Conservation (phyloP, 2,329 filamentous ascomycete species). For the Nemania sp. region DNA sequence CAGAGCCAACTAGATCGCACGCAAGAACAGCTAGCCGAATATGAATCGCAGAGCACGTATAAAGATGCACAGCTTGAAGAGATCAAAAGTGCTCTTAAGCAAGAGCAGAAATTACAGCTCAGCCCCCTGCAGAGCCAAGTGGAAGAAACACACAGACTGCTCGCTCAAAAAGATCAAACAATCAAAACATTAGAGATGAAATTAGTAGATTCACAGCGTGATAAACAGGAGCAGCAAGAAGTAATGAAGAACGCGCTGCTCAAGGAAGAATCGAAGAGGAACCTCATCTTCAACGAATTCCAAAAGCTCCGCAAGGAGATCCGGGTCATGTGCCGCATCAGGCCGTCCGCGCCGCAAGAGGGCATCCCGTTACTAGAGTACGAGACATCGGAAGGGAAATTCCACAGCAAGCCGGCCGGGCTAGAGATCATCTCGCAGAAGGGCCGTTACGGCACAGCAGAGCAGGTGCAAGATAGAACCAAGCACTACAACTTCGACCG, state of each 20-base stretch:
- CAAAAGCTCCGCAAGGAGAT: conserved; percentile 97
- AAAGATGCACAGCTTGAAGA: neutral
- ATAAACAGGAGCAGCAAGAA: neutral
- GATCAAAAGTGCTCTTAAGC: neutral
- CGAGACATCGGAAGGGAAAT: conserved; percentile 13
- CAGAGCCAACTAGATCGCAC: neutral
- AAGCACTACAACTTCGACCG: conserved; percentile 80
- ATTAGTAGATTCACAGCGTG: neutral
- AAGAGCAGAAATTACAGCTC: too few species aligned
- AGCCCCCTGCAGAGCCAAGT: too few species aligned
- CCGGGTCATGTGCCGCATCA: conserved; percentile 92
- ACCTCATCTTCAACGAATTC: conserved; percentile 92
- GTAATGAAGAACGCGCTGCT: conserved; percentile 20
- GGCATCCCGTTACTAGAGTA: neutral
- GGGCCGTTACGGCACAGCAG: conserved; percentile 38
- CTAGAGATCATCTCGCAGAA: conserved; percentile 74
- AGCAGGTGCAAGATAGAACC: neutral
- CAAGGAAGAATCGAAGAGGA: conserved; percentile 56
- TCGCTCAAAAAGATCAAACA: conserved; percentile 4
- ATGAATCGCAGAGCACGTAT: neutral
- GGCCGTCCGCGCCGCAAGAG: conserved; percentile 53
- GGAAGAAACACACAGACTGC: neutral
- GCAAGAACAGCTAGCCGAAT: neutral
- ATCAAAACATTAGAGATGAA: conserved; percentile 1
- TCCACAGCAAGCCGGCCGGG: conserved; percentile 18